phyloP scores from a whole-genome alignment of 805 yeast genomes.

The Limtongozyma cylindracea region DNA sequence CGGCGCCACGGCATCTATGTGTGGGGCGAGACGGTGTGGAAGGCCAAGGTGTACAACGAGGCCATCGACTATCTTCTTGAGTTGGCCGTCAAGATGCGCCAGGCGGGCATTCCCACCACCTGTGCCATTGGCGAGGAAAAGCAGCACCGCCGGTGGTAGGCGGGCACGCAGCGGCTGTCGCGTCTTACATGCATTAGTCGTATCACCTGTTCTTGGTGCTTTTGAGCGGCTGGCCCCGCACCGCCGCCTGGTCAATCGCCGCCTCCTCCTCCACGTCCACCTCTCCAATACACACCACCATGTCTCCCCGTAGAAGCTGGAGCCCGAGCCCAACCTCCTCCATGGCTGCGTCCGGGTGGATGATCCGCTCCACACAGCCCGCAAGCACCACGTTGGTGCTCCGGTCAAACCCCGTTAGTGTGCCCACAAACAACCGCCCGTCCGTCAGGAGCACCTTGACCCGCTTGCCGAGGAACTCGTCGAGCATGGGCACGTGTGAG shows the following conservation, averaged over 20 bases:
- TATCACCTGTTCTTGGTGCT: background rate
- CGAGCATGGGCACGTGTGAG: too few relatives aligned
- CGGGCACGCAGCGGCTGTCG: too few relatives aligned
- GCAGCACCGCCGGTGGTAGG: too few relatives aligned
- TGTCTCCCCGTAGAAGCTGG: constrained; percentile 30
- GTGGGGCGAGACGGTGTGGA: constrained; percentile 89
- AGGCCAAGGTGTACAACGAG: constrained; percentile 82
- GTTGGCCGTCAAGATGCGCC: constrained; percentile 62
- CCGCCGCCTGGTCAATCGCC: constrained; percentile 13
- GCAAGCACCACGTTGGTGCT: constrained; percentile 32
- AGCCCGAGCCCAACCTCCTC: constrained; percentile 19
- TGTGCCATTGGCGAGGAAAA: constrained; percentile 9
- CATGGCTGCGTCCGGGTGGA: constrained; percentile 14
- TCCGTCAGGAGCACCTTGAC: constrained; percentile 32
- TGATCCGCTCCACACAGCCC: constrained; percentile 22
- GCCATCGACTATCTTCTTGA: constrained; percentile 79
- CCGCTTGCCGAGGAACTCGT: too few relatives aligned
- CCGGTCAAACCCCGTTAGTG: constrained; percentile 32
- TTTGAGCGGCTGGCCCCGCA: constrained; percentile 1
- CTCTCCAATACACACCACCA: constrained; percentile 27
- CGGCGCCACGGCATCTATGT: constrained; percentile 87
- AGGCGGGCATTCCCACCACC: constrained; percentile 38
- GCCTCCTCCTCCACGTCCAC: constrained; percentile 15
- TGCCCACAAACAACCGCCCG: constrained; percentile 22
- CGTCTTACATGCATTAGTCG: too few relatives aligned